These are phyloP conservation scores for Rhodosporidiobolus odoratus DNA, from an alignment of 768 basidiomycete genomes.

Conservation along the genomic window DNA sequence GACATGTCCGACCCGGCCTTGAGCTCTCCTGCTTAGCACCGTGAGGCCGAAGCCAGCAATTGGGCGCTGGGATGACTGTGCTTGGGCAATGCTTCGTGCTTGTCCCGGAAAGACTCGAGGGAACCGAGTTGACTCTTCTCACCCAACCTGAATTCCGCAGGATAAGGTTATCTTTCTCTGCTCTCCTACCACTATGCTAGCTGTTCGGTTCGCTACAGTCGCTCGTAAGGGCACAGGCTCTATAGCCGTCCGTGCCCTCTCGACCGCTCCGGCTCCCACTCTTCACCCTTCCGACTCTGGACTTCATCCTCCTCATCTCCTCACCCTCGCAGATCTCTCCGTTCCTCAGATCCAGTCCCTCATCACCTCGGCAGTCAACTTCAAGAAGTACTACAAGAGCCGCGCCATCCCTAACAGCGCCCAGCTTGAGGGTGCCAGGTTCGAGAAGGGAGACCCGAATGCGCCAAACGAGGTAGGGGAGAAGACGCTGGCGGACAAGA, in stretches of 20 bases:
- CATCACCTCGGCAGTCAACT: conserved; percentile 58
- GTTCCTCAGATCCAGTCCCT: conserved; percentile 66
- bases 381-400: conserved; percentile 44
- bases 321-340: conserved; percentile 83
- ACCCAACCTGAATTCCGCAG: too few relatives aligned
- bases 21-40: too few relatives aligned
- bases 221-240: conserved; percentile 14
- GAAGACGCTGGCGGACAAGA: conserved; percentile 55
- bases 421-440: conserved; percentile 29
- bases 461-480: conserved; percentile 4
- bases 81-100: too few relatives aligned
- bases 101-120: neutral
- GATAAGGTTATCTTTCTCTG: too few relatives aligned
- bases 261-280: conserved; percentile 23
- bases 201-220: neutral
- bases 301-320: conserved; percentile 59
- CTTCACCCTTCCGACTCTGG: conserved; percentile 30
- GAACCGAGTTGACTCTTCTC: neutral
- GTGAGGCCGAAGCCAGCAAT: too few relatives aligned
- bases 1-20: too few relatives aligned
- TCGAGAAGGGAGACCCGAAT: conserved; percentile 34
- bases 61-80: too few relatives aligned
- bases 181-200: conserved; percentile 5
- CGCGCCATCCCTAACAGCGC: conserved; percentile 26
- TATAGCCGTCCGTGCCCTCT: conserved; percentile 13